Percentiles rank a stretch among this genome's conserved stretches.
Evolutionary conservation across 2,329 filamentous ascomycete genomes (phyloP).

Genomic region (Pseudovirgaria hyperparasitica): DNA sequence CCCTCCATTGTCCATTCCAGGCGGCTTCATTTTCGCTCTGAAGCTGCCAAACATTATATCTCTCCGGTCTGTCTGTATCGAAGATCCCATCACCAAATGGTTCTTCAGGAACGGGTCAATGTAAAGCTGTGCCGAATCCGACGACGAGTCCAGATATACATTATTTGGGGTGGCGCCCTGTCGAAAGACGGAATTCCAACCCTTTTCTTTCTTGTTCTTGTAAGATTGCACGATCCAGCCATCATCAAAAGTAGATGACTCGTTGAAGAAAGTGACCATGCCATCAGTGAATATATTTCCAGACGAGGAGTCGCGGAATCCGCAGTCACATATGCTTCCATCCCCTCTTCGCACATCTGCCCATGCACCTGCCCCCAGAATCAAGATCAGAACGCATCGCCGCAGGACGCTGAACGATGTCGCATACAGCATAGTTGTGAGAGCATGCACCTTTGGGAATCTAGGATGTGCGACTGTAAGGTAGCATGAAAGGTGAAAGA

Average conservation of each 20-base stretch:
- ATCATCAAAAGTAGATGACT: conserved; percentile 23
- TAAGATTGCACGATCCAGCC: conserved; percentile 29
- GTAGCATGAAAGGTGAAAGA: too few relatives aligned
- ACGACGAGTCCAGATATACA: conserved; percentile 19
- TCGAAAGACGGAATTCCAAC: conserved; percentile 33
- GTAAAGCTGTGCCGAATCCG: conserved; percentile 21
- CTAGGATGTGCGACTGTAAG: too few relatives aligned
- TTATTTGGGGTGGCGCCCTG: conserved; percentile 30
- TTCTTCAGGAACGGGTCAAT: conserved; percentile 19
- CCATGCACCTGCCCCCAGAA: too few relatives aligned
- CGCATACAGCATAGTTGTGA: too few relatives aligned
- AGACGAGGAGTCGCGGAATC: conserved; percentile 29
- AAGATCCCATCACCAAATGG: conserved; percentile 32
- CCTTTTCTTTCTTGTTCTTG: conserved; percentile 31
- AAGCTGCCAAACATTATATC: conserved; percentile 39
- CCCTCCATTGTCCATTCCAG: conserved; percentile 17
- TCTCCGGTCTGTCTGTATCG: conserved; percentile 28
- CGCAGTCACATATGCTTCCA: conserved; percentile 30
- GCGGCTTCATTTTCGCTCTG: conserved; percentile 29
- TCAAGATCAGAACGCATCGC: too few relatives aligned
- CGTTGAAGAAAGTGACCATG: conserved; percentile 39
- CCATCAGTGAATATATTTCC: conserved; percentile 33
- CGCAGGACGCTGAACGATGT: too few relatives aligned
- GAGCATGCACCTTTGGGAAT: too few relatives aligned
- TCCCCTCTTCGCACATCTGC: conserved; percentile 9